These are phyloP conservation scores for Trichoderma sp. DNA, from an alignment of 2,329 filamentous ascomycete species.

Conservation along the genomic window DNA sequence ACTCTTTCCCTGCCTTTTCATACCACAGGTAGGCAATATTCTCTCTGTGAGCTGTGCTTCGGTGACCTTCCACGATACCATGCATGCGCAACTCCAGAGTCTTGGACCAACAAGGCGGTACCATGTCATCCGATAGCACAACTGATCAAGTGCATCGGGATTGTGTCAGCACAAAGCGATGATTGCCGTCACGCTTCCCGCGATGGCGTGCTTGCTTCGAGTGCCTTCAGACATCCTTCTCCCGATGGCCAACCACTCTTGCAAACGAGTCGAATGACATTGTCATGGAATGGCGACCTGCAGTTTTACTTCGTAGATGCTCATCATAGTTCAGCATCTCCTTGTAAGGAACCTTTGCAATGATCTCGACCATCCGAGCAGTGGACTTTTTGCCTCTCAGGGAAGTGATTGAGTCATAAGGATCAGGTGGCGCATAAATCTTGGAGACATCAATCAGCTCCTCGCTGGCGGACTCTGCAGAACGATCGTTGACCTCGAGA, in stretches of 20 bases:
- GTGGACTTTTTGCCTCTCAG: conserved; percentile 54
- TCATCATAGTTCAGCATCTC: conserved; percentile 97
- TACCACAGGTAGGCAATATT: no score
- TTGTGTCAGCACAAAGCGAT: background rate
- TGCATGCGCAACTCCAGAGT: no score
- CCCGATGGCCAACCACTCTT: conserved; percentile 56
- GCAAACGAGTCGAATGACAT: conserved; percentile 63
- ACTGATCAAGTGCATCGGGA: background rate
- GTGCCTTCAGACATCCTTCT: conserved; percentile 49
- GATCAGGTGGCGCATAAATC: conserved; percentile 87
- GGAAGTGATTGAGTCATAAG: conserved; percentile 67
- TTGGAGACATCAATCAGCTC: conserved; percentile 66
- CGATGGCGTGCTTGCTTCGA: conserved; percentile 1
- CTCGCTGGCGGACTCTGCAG: conserved; percentile 44
- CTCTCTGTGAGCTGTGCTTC: no score
- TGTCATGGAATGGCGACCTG: conserved; percentile 68
- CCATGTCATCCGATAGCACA: background rate
- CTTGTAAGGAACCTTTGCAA: conserved; percentile 86
- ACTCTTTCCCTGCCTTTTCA: no score
- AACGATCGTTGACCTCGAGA: conserved; percentile 66
- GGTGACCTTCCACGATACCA: no score
- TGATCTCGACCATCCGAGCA: conserved; percentile 64
- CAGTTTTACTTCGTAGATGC: conserved; percentile 84
- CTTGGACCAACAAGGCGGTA: no score
- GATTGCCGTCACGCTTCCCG: background rate